phyloP scores from a whole-genome alignment of 306 rosid genomes.

The Biancaea sappan region DNA sequence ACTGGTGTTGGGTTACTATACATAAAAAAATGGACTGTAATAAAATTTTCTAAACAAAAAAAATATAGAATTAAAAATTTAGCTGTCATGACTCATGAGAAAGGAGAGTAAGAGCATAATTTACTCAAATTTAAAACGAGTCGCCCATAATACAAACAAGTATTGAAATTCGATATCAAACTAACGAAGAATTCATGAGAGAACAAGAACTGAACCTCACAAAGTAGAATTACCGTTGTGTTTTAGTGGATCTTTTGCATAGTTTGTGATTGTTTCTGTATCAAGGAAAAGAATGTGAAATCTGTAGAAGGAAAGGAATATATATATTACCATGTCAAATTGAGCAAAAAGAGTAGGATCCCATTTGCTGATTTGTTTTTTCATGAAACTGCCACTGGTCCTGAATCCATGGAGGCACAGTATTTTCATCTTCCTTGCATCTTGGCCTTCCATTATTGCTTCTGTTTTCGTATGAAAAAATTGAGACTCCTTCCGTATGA shows the following conservation, averaged over 20 bases:
- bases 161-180: background rate
- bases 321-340: conserved; percentile 59
- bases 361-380: conserved; percentile 86
- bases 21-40: too few species aligned
- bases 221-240: too few species aligned
- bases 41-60: too few species aligned
- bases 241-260: background rate
- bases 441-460: conserved; percentile 44
- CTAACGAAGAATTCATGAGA: background rate
- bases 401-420: conserved; percentile 94
- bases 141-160: background rate
- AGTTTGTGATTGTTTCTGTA: background rate
- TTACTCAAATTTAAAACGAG: too few species aligned
- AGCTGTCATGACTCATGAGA: too few species aligned
- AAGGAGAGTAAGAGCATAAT: too few species aligned
- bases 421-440: conserved; percentile 61
- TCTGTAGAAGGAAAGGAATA: background rate
- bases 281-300: background rate
- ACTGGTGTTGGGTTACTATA: too few species aligned
- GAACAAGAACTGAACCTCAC: background rate
- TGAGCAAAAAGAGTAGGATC: conserved; percentile 70
- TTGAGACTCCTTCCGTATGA: background rate
- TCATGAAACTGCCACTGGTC: conserved; percentile 77
- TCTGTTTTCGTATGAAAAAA: background rate
- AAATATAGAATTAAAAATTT: too few species aligned